Base-by-base conservation (phyloP, 441 rosid genomes). In the Flueggea neowawraea region DNA sequence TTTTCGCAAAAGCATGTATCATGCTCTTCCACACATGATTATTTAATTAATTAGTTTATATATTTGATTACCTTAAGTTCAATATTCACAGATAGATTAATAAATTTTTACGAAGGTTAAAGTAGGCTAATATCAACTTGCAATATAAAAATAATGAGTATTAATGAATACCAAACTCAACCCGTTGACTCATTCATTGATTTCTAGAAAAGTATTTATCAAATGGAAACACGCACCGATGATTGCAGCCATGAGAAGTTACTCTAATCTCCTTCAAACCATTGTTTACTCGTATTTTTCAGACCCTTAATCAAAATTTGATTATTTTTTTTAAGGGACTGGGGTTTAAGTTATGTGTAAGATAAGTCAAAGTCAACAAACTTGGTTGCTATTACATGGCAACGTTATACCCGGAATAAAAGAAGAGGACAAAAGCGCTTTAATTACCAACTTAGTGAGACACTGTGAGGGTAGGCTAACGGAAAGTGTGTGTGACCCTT, bases 181-280 rank as follows among this genome's bases (percentile, higher is more conserved):
- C 16, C 64, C 6, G 55, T 53, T 53, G 55, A 53, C 69, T 39
- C 36, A 12, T 44, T 50, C 28, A 44, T 6, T 48, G 4, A 47
- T 47, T 47, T 10, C 50, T 47, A 47, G 12, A 47, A 10, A 12
- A 10, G 50, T 4, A 47, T 55, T 66, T 39, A 50, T 49, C 16
- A 15, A 67, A 70, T 69, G 80, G 59, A 70, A 75, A 75, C 75
- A 61, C 57, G 12, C 55, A 70, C 61, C 91, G 90, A 17, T 80
- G 80, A 89, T 89, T 84, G 84, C 93, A 90, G 93, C 88, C 57
- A 58, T 16, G 55, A n/a, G 16, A 69, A 73, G 64, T 54, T 66
- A 65, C 57, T 61, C 49, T 57, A 31, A 28, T 52, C 6, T 36
- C 41, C 41, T 36, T 36, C 41, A 36, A 36, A 9, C 11, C n/a